Conservation (phyloP, 2,329 filamentous ascomycete genomes). For the Botrytis cinerea region DNA sequence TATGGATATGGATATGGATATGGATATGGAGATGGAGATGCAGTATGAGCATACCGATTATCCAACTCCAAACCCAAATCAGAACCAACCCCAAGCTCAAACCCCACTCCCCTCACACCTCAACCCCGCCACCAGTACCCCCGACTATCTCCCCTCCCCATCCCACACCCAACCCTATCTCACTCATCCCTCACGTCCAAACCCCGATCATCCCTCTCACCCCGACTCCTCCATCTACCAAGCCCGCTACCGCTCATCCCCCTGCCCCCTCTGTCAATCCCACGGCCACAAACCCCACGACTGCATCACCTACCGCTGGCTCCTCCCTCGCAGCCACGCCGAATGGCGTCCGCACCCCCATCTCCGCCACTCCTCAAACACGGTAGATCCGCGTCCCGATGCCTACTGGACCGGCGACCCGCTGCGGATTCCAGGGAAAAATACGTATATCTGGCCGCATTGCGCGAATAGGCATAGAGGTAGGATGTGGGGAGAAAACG, state of each 20-base stretch:
- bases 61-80: neutral
- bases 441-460: conserved; percentile 4
- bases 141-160: neutral
- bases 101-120: neutral
- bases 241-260: neutral
- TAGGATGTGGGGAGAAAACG: neutral
- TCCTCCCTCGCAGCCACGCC: neutral
- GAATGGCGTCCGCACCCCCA: neutral
- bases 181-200: neutral
- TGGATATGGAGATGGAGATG: neutral
- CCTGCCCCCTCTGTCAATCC: neutral
- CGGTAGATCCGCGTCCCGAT: neutral
- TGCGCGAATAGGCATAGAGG: neutral
- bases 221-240: conserved; percentile 4
- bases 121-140: neutral
- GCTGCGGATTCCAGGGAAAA: rapidly evolving
- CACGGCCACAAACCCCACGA: neutral
- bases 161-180: neutral
- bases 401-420: neutral
- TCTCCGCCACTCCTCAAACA: neutral
- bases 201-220: neutral
- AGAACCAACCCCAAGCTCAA: no score
- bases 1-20: neutral
- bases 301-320: neutral
- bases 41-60: neutral